These are phyloP conservation scores for Neonectria neomacrospora DNA, from an alignment of 2,329 filamentous ascomycete genomes.

Conservation along the genomic window DNA sequence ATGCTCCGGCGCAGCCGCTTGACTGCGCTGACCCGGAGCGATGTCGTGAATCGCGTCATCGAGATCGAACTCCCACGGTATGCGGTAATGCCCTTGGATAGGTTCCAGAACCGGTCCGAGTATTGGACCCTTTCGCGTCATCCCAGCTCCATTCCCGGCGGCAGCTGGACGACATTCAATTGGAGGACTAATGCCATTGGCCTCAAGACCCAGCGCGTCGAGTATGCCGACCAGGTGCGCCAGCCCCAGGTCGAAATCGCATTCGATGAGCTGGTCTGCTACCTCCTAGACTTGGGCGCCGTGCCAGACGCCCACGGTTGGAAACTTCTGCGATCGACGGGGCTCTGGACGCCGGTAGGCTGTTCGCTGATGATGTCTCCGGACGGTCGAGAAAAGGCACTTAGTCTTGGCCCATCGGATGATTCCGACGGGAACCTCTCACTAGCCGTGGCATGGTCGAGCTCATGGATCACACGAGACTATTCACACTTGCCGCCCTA, in stretches of 20 bases:
- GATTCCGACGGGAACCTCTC: conserved; percentile 71
- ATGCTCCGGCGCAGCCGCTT: conserved; percentile 67
- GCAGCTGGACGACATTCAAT: conserved; percentile 73
- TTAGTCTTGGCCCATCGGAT: conserved; percentile 65
- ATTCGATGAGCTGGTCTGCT: conserved; percentile 70
- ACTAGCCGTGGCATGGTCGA: conserved; percentile 66
- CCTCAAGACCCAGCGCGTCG: conserved; percentile 69
- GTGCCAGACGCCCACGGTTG: conserved; percentile 69
- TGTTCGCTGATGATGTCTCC: conserved; percentile 67
- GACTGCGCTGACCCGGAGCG: conserved; percentile 69
- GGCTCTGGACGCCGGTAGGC: conserved; percentile 70
- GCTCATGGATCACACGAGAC: conserved; percentile 64
- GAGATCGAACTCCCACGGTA: conserved; percentile 74
- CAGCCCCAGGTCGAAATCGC: conserved; percentile 64
- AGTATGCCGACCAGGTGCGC: conserved; percentile 68
- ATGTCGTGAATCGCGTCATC: conserved; percentile 73
- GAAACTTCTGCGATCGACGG: conserved; percentile 65
- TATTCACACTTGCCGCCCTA: conserved; percentile 66
- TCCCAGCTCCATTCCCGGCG: conserved; percentile 66
- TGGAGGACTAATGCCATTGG: conserved; percentile 73
- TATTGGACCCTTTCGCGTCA: conserved; percentile 68
- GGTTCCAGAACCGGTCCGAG: conserved; percentile 61
- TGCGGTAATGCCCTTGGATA: conserved; percentile 69
- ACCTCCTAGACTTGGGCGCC: conserved; percentile 72
- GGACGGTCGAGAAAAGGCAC: conserved; percentile 58